These are phyloP conservation scores for Cavenderia fasciculata DNA, from an alignment of 78 protist species.

Conservation along the genomic window DNA sequence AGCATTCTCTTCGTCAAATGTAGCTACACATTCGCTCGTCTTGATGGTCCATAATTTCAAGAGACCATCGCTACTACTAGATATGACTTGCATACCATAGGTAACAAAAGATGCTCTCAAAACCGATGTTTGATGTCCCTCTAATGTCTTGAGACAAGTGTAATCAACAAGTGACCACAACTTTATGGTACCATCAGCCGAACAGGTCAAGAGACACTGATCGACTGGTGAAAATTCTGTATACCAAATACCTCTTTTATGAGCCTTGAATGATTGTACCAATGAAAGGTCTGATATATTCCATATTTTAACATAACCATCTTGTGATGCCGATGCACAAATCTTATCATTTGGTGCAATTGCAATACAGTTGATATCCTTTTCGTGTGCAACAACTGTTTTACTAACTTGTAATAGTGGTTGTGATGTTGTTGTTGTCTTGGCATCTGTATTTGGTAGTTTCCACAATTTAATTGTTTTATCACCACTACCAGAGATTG, in stretches of 20 bases:
- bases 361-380: slow-evolving; percentile 93
- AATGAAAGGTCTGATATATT: slow-evolving; percentile 6
- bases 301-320: slow-evolving; percentile 88
- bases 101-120: slow-evolving; percentile 79
- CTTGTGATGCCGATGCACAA: slow-evolving; percentile 94
- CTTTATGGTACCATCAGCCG: slow-evolving; percentile 84
- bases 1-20: slow-evolving; percentile 91
- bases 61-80: slow-evolving; percentile 90
- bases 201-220: slow-evolving; percentile 84
- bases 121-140: slow-evolving; percentile 92
- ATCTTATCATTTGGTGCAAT: slow-evolving; percentile 95
- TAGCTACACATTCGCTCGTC: slow-evolving; percentile 90
- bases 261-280: slow-evolving; percentile 85
- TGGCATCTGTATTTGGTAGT: neutral
- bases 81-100: slow-evolving; percentile 88
- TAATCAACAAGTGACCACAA: slow-evolving; percentile 88
- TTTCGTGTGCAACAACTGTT: slow-evolving; percentile 90
- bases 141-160: slow-evolving; percentile 92
- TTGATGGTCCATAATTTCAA: slow-evolving; percentile 92
- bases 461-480: slow-evolving; percentile 87
- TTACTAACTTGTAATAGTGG: neutral
- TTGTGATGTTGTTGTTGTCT: neutral
- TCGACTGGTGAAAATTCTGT: slow-evolving; percentile 93
- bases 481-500: slow-evolving; percentile 73
- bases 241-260: slow-evolving; percentile 94